Percentiles rank a stretch among this genome's conserved stretches.
Evolutionary conservation across 345 rosid genomes (phyloP).

Genomic region (Arabidopsis arenosa): DNA sequence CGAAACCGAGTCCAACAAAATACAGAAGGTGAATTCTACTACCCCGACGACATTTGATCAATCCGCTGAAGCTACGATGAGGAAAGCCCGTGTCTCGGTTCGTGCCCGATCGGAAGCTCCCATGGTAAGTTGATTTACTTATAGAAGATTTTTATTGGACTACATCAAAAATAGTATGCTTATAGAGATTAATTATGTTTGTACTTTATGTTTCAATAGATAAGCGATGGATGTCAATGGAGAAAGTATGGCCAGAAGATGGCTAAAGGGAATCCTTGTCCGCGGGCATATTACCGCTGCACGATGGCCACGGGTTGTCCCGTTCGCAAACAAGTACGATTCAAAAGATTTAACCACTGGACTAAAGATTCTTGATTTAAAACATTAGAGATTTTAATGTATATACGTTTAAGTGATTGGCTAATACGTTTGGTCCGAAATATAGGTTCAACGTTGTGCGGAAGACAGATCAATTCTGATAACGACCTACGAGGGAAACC

Average conservation of each 20-base stretch:
- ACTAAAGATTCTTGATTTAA: not conserved
- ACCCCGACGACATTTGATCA: conserved; percentile 54
- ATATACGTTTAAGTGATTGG: not conserved
- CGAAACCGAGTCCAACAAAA: conserved; percentile 61
- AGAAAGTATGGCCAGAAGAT: conserved; percentile 76
- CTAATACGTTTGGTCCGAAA: not conserved
- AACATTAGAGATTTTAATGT: not conserved
- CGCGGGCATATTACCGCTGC: conserved; percentile 75
- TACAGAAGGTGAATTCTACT: conserved; percentile 59
- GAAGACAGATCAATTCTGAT: conserved; percentile 83
- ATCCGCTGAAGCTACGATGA: conserved; percentile 79
- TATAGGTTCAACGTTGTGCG: conserved; percentile 90
- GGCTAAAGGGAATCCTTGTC: conserved; percentile 79
- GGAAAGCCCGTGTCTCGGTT: conserved; percentile 96
- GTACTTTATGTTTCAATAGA: conserved; percentile 12
- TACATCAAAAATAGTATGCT: not conserved
- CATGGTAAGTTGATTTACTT: conserved; percentile 61
- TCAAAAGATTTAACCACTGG: not conserved
- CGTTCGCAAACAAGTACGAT: conserved; percentile 65
- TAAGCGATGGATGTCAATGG: conserved; percentile 65
- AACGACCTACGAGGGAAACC: conserved; percentile 95
- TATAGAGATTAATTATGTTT: not conserved
- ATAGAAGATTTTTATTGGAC: not conserved
- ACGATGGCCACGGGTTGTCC: conserved; percentile 79
- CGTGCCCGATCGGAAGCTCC: conserved; percentile 99